Percentiles rank a stretch among this genome's conserved stretches.
These are phyloP conservation scores for Acanthamoeba quina DNA, from an alignment of 208 protist genomes.

Conservation along the genomic window DNA sequence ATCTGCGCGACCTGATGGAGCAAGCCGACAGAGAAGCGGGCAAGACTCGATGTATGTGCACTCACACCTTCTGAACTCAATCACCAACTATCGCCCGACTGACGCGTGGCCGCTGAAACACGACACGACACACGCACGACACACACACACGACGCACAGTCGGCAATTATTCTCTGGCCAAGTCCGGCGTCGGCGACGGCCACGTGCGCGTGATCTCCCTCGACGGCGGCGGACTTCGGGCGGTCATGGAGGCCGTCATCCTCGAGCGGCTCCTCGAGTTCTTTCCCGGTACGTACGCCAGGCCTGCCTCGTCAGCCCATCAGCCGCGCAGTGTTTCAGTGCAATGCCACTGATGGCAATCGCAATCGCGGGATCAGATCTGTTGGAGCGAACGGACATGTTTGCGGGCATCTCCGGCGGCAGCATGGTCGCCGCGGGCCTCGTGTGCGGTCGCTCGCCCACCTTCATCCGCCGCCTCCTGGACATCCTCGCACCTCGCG, in stretches of 20 bases:
- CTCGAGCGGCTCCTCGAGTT: constrained; percentile 45
- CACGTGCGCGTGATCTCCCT: constrained; percentile 51
- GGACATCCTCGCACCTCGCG: constrained; percentile 32
- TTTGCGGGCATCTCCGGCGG: constrained; percentile 64
- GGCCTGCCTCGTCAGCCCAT: not conserved
- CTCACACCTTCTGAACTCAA: not conserved
- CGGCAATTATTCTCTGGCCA: constrained; percentile 63
- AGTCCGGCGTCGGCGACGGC: constrained; percentile 51
- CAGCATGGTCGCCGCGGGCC: constrained; percentile 51
- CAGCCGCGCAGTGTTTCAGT: not conserved
- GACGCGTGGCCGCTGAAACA: not conserved
- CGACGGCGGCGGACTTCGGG: constrained; percentile 50
- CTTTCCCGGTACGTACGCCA: not conserved
- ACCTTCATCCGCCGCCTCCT: constrained; percentile 48
- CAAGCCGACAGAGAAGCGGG: constrained; percentile 28
- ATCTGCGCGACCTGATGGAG: constrained; percentile 51
- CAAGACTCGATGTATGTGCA: not conserved
- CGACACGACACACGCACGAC: not conserved
- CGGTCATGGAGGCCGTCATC: constrained; percentile 70
- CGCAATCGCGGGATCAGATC: not conserved
- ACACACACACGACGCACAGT: not conserved
- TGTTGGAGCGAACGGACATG: constrained; percentile 55
- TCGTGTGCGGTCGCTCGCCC: constrained; percentile 55
- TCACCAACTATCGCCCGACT: no score
- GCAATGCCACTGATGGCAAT: not conserved